phyloP scores from a whole-genome alignment of 2,329 filamentous ascomycete species.

The Penicillium decumbens region DNA sequence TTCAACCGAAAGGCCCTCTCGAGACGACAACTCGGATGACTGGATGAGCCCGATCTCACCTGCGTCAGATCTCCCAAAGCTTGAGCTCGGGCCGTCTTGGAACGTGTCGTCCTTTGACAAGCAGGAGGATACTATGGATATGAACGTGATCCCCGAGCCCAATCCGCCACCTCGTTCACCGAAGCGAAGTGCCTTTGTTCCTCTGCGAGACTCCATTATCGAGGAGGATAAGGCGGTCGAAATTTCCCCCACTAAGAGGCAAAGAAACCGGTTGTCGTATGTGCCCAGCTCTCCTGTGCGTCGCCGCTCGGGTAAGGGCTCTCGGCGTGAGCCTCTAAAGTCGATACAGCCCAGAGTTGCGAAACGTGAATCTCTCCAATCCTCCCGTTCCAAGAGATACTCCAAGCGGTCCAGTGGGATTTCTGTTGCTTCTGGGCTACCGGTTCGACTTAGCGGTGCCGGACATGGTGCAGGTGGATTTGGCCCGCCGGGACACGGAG shows the following conservation, averaged over 20 bases:
- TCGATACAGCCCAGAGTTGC: slow-evolving; percentile 34
- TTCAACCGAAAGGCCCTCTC: slow-evolving; percentile 16
- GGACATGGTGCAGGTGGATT: slow-evolving; percentile 42
- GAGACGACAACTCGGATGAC: slow-evolving; percentile 21
- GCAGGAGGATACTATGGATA: slow-evolving; percentile 16
- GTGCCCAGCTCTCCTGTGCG: slow-evolving; percentile 29
- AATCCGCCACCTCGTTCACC: slow-evolving; percentile 27
- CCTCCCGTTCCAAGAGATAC: slow-evolving; percentile 34
- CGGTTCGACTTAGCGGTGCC: slow-evolving; percentile 39
- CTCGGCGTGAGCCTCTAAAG: slow-evolving; percentile 35
- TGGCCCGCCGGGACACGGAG: slow-evolving; percentile 33
- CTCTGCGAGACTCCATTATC: slow-evolving; percentile 19
- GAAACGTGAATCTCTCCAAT: slow-evolving; percentile 35
- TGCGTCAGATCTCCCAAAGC: slow-evolving; percentile 30
- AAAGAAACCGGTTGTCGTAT: slow-evolving; percentile 28
- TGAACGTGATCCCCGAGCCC: slow-evolving; percentile 21
- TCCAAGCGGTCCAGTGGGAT: slow-evolving; percentile 40
- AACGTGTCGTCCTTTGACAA: slow-evolving; percentile 26
- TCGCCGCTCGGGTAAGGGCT: slow-evolving; percentile 27
- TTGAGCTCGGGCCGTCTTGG: slow-evolving; percentile 35
- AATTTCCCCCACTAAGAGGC: slow-evolving; percentile 20
- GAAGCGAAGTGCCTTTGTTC: slow-evolving; percentile 29
- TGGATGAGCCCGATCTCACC: slow-evolving; percentile 22
- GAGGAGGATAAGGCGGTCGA: slow-evolving; percentile 22
- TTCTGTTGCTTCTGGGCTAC: slow-evolving; percentile 36